A percentile compares a stretch with the other conserved stretches of the same genome.
Evolutionary conservation across 345 rosid genomes (phyloP).

Genomic region (Excoecaria cochinchinensis): DNA sequence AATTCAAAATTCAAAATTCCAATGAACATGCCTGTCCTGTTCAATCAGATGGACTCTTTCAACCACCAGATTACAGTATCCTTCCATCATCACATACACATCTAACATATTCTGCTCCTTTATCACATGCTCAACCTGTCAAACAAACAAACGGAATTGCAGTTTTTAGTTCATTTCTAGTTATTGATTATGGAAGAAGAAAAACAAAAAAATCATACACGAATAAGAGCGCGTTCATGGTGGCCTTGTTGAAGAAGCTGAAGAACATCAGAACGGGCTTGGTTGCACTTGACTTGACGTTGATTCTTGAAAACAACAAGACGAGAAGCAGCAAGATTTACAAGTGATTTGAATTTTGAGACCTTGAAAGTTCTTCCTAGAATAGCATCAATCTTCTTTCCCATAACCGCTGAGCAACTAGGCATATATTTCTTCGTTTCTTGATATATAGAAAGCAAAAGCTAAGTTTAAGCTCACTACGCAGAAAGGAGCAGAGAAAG

Average conservation of each 20-base stretch:
- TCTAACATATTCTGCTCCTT: constrained; percentile 72
- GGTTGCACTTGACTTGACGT: constrained; percentile 50
- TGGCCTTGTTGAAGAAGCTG: constrained; percentile 72
- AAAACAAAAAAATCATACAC: constrained; percentile 27
- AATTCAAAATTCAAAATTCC: not conserved
- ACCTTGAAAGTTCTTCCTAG: constrained; percentile 63
- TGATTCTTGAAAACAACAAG: constrained; percentile 69
- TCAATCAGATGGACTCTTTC: constrained; percentile 68
- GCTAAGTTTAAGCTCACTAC: no score
- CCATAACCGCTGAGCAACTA: constrained; percentile 39
- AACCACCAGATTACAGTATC: constrained; percentile 55
- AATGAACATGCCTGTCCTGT: constrained; percentile 37
- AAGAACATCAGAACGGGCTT: constrained; percentile 66
- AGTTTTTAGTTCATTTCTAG: not conserved
- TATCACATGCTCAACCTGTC: constrained; percentile 62
- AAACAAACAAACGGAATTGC: not conserved
- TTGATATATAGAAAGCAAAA: not conserved
- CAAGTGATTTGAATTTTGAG: constrained; percentile 59
- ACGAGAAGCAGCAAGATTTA: constrained; percentile 64
- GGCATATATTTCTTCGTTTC: no score
- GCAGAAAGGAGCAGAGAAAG: not conserved
- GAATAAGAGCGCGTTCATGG: constrained; percentile 72
- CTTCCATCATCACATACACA: constrained; percentile 59
- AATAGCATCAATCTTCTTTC: constrained; percentile 74
- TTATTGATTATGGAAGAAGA: not conserved